phyloP scores from a whole-genome alignment of 805 yeast genomes.

The Metschnikowia hibisci region DNA sequence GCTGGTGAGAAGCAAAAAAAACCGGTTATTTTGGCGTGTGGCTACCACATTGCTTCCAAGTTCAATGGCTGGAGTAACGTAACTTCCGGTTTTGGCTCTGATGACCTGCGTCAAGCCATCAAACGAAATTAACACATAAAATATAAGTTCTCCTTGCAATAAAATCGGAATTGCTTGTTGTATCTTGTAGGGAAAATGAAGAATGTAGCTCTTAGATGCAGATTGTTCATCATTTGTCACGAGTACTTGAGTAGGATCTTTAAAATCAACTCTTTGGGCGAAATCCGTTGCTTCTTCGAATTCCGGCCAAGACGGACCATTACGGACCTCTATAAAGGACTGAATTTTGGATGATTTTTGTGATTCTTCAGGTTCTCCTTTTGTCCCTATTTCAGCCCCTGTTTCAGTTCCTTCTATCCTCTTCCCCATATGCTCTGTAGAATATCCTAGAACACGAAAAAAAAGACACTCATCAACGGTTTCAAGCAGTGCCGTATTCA shows the following conservation, averaged over 20 bases:
- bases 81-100: slow-evolving; percentile 43
- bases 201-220: slow-evolving; percentile 29
- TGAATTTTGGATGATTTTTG: neutral
- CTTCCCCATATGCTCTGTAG: slow-evolving; percentile 24
- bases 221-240: slow-evolving; percentile 37
- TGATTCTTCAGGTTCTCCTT: too few species aligned
- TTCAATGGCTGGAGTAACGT: slow-evolving; percentile 46
- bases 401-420: neutral
- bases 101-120: slow-evolving; percentile 50
- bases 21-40: slow-evolving; percentile 30
- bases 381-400: neutral
- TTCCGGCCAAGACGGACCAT: slow-evolving; percentile 39
- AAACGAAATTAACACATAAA: slow-evolving; percentile 55
- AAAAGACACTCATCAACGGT: slow-evolving; percentile 34
- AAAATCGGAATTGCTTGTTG: slow-evolving; percentile 44
- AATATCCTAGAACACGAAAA: slow-evolving; percentile 35
- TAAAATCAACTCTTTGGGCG: slow-evolving; percentile 42
- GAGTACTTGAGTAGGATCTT: slow-evolving; percentile 43
- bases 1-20: slow-evolving; percentile 44
- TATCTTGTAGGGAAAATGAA: slow-evolving; percentile 45
- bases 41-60: slow-evolving; percentile 46
- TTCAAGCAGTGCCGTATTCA: slow-evolving; percentile 27
- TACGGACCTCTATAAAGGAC: slow-evolving; percentile 39
- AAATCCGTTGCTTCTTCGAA: slow-evolving; percentile 36
- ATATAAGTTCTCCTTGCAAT: slow-evolving; percentile 31